These are phyloP conservation scores for Brassica incana DNA, from an alignment of 345 rosid species.

Conservation along the genomic window DNA sequence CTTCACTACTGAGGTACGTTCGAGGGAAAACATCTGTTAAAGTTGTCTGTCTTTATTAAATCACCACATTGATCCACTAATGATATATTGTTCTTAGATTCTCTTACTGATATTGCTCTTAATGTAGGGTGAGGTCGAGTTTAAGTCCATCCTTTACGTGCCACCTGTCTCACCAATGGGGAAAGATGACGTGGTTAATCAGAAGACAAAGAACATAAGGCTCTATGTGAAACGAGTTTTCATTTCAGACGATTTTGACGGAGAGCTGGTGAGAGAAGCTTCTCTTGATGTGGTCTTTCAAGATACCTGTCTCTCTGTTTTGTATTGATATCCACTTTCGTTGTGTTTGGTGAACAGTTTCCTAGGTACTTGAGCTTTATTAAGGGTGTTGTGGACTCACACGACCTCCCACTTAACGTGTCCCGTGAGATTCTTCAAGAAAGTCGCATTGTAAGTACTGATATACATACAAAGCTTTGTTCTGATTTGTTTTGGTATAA, in stretches of 20 bases:
- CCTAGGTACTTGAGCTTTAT: constrained; percentile 92
- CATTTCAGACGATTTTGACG: constrained; percentile 98
- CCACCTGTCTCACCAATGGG: constrained; percentile 74
- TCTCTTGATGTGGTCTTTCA: neutral
- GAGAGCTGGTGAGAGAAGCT: constrained; percentile 74
- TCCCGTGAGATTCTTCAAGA: constrained; percentile 99
- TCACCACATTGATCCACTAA: neutral
- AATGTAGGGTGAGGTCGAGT: constrained; percentile 95
- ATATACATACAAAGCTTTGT: neutral
- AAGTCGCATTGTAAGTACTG: constrained; percentile 75
- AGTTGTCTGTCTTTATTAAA: neutral
- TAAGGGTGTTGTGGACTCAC: constrained; percentile 97
- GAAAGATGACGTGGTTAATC: constrained; percentile 81
- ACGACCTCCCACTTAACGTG: constrained; percentile 95
- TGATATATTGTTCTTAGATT: neutral
- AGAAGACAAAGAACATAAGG: constrained; percentile 96
- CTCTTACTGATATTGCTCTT: constrained; percentile 14
- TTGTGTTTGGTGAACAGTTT: constrained; percentile 51
- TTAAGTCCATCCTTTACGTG: constrained; percentile 88
- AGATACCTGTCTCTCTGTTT: neutral
- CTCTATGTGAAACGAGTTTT: constrained; percentile 93
- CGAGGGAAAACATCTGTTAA: neutral
- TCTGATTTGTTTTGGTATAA: neutral
- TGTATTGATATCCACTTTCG: constrained; percentile 1
- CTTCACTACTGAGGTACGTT: constrained; percentile 92